phyloP scores from a whole-genome alignment of 345 rosid genomes.

The Pistacia vera region DNA sequence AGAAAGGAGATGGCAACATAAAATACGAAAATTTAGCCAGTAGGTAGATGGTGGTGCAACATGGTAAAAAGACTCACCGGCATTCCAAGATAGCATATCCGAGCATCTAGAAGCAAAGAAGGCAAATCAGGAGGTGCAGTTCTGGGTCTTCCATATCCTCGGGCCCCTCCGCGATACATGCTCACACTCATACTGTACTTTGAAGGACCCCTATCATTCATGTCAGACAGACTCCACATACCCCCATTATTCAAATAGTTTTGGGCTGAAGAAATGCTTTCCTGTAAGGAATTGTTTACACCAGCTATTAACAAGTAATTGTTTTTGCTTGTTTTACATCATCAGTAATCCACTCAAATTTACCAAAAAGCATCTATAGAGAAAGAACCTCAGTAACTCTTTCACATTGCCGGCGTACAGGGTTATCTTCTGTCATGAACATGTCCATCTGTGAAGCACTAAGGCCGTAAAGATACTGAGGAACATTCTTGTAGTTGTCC shows the following conservation, averaged over 20 bases:
- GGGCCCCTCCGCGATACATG: constrained; percentile 74
- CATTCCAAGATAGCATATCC: constrained; percentile 87
- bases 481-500: constrained; percentile 83
- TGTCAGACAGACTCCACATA: constrained; percentile 57
- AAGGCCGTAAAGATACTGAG: constrained; percentile 80
- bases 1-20: neutral
- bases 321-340: neutral
- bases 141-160: constrained; percentile 56
- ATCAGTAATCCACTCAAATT: constrained; percentile 6
- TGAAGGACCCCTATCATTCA: constrained; percentile 42
- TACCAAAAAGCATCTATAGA: constrained; percentile 18
- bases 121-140: constrained; percentile 93
- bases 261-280: constrained; percentile 71
- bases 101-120: constrained; percentile 84
- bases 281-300: constrained; percentile 38
- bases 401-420: constrained; percentile 60
- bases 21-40: neutral
- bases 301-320: neutral
- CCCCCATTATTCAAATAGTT: constrained; percentile 68
- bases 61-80: constrained; percentile 54
- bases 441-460: constrained; percentile 78
- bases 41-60: neutral
- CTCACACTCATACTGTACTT: constrained; percentile 73
- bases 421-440: constrained; percentile 92
- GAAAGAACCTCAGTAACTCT: constrained; percentile 66